Evolutionary conservation across 352 stramenopile genomes (phyloP).

Genomic region (Pythium utonaiense): DNA sequence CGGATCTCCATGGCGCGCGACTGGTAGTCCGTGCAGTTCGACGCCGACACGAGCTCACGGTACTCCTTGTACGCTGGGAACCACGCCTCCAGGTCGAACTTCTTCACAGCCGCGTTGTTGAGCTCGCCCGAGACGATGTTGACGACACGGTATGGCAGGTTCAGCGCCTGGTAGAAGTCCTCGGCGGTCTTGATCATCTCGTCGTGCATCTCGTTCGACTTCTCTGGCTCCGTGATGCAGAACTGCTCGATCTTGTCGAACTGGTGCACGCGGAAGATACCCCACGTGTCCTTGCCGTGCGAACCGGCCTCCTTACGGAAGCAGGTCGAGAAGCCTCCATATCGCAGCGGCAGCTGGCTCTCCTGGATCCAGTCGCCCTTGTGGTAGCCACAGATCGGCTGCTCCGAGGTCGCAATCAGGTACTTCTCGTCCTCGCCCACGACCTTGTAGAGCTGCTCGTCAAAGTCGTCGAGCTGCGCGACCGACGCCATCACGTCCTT

Average conservation of each 20-base stretch:
- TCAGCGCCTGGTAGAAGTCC: conserved; percentile 98
- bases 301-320: conserved; percentile 99
- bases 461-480: conserved; percentile 99
- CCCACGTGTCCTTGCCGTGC: conserved; percentile 98
- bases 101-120: conserved; percentile 99
- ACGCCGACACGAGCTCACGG: conserved; percentile 98
- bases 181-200: conserved; percentile 92
- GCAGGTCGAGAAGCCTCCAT: conserved; percentile 98
- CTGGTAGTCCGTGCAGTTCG: conserved; percentile 99
- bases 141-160: conserved; percentile 98
- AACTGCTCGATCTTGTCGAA: conserved; percentile 99
- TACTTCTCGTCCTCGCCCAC: conserved; percentile 97
- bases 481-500: conserved; percentile 98
- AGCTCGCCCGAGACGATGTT: conserved; percentile 98
- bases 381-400: conserved; percentile 99
- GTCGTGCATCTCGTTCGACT: conserved; percentile 90
- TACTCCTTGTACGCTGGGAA: conserved; percentile 99
- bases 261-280: conserved; percentile 99
- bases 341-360: conserved; percentile 74
- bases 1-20: conserved; percentile 96
- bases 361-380: conserved; percentile 91
- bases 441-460: conserved; percentile 99
- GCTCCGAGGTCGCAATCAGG: conserved; percentile 99
- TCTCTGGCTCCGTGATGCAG: conserved; percentile 94
- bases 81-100: conserved; percentile 99